Conservation (phyloP, 2,329 filamentous ascomycete species). For the Colletotrichum tropicale region DNA sequence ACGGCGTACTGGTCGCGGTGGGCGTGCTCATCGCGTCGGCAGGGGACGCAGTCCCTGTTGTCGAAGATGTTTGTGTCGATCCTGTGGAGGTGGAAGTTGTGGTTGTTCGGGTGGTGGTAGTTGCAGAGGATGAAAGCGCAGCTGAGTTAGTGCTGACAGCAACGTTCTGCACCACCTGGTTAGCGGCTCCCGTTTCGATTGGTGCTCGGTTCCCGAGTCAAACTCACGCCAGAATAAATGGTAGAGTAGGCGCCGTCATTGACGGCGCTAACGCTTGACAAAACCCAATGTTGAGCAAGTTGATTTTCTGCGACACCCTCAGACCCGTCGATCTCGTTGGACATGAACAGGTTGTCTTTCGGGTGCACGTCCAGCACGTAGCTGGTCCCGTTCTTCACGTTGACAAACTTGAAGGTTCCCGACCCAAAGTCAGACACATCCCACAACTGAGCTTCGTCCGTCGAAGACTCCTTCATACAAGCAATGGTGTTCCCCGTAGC, state of each 20-base stretch:
- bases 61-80: not conserved
- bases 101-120: not conserved
- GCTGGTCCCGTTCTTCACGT: slow-evolving; percentile 34
- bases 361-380: slow-evolving; percentile 37
- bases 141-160: not conserved
- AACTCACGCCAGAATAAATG: slow-evolving; percentile 30
- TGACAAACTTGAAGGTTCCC: slow-evolving; percentile 31
- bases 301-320: slow-evolving; percentile 22
- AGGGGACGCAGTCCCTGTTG: not conserved
- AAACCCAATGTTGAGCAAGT: slow-evolving; percentile 36
- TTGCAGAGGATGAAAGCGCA: slow-evolving; percentile 9
- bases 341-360: slow-evolving; percentile 34
- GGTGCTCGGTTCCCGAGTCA: not conserved
- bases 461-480: slow-evolving; percentile 30
- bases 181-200: not conserved
- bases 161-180: not conserved
- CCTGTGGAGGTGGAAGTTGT: not conserved
- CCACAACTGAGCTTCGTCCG: slow-evolving; percentile 35
- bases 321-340: slow-evolving; percentile 11
- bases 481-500: slow-evolving; percentile 30
- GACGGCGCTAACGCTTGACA: slow-evolving; percentile 32
- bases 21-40: not conserved
- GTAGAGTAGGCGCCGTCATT: slow-evolving; percentile 38
- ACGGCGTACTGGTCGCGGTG: not conserved
- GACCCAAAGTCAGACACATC: slow-evolving; percentile 33